Percentiles rank a stretch among this genome's conserved stretches.
These are phyloP conservation scores for Pseudocercospora crystallina DNA, from an alignment of 2,329 filamentous ascomycete species.

Conservation along the genomic window DNA sequence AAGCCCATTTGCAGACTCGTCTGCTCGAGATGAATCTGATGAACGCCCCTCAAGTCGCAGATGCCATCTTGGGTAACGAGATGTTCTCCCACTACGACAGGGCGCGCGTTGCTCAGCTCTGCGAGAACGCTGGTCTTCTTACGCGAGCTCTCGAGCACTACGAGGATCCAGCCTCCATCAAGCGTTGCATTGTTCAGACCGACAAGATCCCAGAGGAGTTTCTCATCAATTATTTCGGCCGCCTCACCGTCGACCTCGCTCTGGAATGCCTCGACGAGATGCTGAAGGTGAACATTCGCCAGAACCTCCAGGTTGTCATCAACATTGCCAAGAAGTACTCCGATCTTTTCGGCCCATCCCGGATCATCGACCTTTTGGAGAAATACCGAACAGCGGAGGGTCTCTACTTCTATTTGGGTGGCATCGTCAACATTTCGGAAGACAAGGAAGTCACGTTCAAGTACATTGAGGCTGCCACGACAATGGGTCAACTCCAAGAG, in stretches of 20 bases:
- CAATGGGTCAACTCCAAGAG: constrained; percentile 89
- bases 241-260: constrained; percentile 91
- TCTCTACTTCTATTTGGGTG: constrained; percentile 96
- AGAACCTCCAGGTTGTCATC: constrained; percentile 92
- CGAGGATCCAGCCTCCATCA: constrained; percentile 84
- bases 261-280: constrained; percentile 93
- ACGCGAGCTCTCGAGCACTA: constrained; percentile 82
- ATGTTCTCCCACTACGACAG: constrained; percentile 99
- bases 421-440: constrained; percentile 94
- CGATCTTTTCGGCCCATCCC: constrained; percentile 83
- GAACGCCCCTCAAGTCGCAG: constrained; percentile 94
- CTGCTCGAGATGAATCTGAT: constrained; percentile 97
- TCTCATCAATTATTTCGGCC: constrained; percentile 88
- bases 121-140: constrained; percentile 82
- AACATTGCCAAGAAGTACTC: constrained; percentile 98
- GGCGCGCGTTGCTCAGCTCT: constrained; percentile 80
- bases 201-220: constrained; percentile 89
- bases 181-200: constrained; percentile 82
- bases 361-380: constrained; percentile 89
- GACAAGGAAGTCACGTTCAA: constrained; percentile 98
- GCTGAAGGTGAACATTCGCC: constrained; percentile 93
- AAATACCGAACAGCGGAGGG: constrained; percentile 97
- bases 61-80: constrained; percentile 95
- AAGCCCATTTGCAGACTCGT: constrained; percentile 88
- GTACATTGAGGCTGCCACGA: constrained; percentile 96